Conservation (phyloP, 306 rosid species). For the Prunus fruticosa region DNA sequence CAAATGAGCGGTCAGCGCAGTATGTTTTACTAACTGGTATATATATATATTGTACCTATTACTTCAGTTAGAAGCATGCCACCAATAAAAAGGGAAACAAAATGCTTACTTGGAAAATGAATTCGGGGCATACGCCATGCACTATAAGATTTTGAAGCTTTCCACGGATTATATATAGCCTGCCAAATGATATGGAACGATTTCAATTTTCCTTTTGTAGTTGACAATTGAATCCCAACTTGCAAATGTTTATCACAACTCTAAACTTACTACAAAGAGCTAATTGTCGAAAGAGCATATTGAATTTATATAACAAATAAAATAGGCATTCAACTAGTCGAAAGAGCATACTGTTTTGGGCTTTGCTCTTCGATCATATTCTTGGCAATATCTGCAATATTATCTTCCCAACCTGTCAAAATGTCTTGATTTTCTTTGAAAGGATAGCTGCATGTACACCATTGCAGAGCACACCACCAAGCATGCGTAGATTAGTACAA, state of each 20-base stretch:
- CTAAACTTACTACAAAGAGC: too few species aligned
- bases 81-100: neutral
- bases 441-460: constrained; percentile 42
- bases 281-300: neutral
- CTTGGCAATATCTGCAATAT: constrained; percentile 63
- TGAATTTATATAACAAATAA: neutral
- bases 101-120: constrained; percentile 53
- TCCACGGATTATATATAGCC: constrained; percentile 61
- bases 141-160: constrained; percentile 60
- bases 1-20: too few species aligned
- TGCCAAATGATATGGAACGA: constrained; percentile 8
- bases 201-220: neutral
- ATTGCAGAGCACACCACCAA: neutral
- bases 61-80: too few species aligned
- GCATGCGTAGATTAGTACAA: neutral
- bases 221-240: neutral
- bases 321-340: neutral
- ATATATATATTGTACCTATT: too few species aligned
- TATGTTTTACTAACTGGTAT: too few species aligned
- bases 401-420: constrained; percentile 85
- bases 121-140: constrained; percentile 55
- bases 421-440: constrained; percentile 49
- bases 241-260: neutral
- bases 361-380: constrained; percentile 62
- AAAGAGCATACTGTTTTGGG: constrained; percentile 66